These are phyloP conservation scores for Colletotrichum kahawae DNA, from an alignment of 2,329 filamentous ascomycete genomes.

Conservation along the genomic window DNA sequence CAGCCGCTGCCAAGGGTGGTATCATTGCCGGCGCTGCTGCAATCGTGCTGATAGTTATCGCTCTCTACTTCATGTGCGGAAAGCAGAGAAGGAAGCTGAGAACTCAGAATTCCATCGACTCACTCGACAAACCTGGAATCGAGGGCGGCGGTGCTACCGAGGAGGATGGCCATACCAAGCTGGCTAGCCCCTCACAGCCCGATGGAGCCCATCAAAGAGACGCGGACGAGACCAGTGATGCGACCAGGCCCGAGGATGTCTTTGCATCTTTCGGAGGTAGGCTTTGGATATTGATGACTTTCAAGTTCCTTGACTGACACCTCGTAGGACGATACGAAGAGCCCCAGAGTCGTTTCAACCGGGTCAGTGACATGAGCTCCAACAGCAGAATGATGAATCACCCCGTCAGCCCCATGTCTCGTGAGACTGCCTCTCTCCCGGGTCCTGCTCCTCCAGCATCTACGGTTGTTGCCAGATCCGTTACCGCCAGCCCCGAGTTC, in stretches of 20 bases:
- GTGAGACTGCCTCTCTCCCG: background rate
- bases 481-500: background rate
- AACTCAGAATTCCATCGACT: background rate
- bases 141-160: constrained; percentile 26
- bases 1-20: background rate
- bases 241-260: constrained; percentile 35
- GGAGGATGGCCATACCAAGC: constrained; percentile 29
- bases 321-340: constrained; percentile 19
- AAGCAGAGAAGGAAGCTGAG: constrained; percentile 16
- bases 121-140: constrained; percentile 18
- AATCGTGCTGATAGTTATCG: constrained; percentile 22
- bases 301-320: background rate
- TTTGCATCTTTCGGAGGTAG: constrained; percentile 53
- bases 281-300: background rate
- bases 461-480: background rate
- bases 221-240: background rate
- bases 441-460: background rate
- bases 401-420: constrained; percentile 7
- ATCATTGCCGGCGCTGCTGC: constrained; percentile 16
- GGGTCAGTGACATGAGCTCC: background rate
- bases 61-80: constrained; percentile 24
- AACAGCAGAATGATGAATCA: constrained; percentile 18
- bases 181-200: constrained; percentile 25
- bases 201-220: constrained; percentile 26
- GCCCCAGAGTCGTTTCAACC: constrained; percentile 19